Percentiles rank a stretch among this genome's conserved stretches.
These are phyloP conservation scores for Entomortierella lignicola DNA, from an alignment of 192 early-diverging fungal genomes.

Conservation along the genomic window DNA sequence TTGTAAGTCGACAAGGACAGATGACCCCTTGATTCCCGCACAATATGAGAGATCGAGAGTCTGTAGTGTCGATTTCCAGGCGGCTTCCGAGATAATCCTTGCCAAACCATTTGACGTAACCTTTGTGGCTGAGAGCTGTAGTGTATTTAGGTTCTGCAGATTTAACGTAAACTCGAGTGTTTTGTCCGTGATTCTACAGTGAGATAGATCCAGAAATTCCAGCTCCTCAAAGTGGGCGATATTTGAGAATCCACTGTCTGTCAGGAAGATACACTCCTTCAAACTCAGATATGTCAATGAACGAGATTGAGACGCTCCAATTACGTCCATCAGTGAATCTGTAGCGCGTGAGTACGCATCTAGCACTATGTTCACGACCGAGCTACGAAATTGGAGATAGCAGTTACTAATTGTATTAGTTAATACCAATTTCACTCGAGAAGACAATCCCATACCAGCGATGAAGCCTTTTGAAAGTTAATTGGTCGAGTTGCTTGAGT, in stretches of 20 bases:
- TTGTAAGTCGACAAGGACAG: conserved; percentile 40
- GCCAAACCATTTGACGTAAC: conserved; percentile 61
- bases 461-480: conserved; percentile 43
- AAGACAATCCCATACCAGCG: conserved; percentile 24
- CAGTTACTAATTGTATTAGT: no score
- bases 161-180: conserved; percentile 42
- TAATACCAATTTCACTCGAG: no score
- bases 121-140: conserved; percentile 64
- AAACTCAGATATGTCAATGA: conserved; percentile 55
- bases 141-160: conserved; percentile 23
- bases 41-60: conserved; percentile 55
- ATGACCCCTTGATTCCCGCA: conserved; percentile 25
- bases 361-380: conserved; percentile 53
- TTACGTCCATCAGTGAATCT: conserved; percentile 57
- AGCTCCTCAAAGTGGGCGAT: conserved; percentile 53
- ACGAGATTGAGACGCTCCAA: conserved; percentile 43
- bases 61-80: conserved; percentile 37
- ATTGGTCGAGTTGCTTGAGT: conserved; percentile 46
- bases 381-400: conserved; percentile 17
- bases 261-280: conserved; percentile 57
- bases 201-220: conserved; percentile 58
- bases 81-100: conserved; percentile 25
- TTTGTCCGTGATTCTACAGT: conserved; percentile 63
- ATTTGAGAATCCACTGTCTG: conserved; percentile 55
- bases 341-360: conserved; percentile 60